phyloP scores from a whole-genome alignment of 768 basidiomycete species.

The Antrodiella citrinella region DNA sequence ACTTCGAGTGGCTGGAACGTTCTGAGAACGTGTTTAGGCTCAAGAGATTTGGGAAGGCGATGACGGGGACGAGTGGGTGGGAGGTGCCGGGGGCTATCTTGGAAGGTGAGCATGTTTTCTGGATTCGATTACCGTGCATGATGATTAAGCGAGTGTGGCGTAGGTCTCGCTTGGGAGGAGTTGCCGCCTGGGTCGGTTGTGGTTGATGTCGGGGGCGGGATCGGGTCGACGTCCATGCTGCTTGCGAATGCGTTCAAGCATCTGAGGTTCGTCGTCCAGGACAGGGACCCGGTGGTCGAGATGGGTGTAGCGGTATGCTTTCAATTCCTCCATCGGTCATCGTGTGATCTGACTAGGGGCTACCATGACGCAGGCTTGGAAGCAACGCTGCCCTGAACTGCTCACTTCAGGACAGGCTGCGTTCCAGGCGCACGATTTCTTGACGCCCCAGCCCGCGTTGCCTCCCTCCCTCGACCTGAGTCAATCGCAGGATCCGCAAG shows the following conservation, averaged over 20 bases:
- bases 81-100: constrained; percentile 34
- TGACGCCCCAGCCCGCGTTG: constrained; percentile 44
- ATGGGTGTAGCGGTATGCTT: constrained; percentile 31
- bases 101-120: constrained; percentile 12
- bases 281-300: constrained; percentile 43
- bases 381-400: constrained; percentile 46
- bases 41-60: constrained; percentile 66
- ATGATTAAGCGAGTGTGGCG: too few relatives aligned
- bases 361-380: constrained; percentile 42
- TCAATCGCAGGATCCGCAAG: background rate
- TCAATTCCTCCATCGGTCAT: background rate
- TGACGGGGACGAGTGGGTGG: constrained; percentile 68
- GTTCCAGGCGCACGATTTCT: constrained; percentile 75
- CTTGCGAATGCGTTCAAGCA: constrained; percentile 32
- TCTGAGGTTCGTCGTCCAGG: constrained; percentile 54
- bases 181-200: constrained; percentile 43
- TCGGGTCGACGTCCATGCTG: constrained; percentile 43
- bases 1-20: constrained; percentile 72
- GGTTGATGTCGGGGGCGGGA: constrained; percentile 66
- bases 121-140: background rate
- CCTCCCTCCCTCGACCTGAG: constrained; percentile 15
- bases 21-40: constrained; percentile 38
- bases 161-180: constrained; percentile 53
- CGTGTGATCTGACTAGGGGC: background rate
- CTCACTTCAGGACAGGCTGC: constrained; percentile 42